These are phyloP conservation scores for Mortierella sp. DNA, from an alignment of 371 early-diverging fungal genomes.

Conservation along the genomic window DNA sequence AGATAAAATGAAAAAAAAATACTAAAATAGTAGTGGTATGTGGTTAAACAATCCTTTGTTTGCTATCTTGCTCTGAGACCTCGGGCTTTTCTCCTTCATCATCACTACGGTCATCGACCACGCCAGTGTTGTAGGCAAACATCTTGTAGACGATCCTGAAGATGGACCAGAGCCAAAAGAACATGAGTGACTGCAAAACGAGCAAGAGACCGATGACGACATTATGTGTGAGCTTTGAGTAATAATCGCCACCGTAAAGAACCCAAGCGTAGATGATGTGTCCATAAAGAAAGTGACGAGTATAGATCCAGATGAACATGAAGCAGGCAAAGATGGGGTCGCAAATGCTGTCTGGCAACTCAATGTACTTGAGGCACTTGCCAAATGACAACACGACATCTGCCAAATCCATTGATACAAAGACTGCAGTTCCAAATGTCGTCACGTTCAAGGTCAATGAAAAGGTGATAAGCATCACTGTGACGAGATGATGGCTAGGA, in stretches of 20 bases:
- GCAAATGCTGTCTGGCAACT: slow-evolving; percentile 57
- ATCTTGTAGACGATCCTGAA: slow-evolving; percentile 73
- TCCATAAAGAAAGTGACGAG: slow-evolving; percentile 71
- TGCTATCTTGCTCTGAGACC: slow-evolving; percentile 19
- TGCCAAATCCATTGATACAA: slow-evolving; percentile 70
- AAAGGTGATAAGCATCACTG: slow-evolving; percentile 60
- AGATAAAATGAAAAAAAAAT: neutral
- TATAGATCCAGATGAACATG: slow-evolving; percentile 67
- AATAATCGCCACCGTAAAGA: slow-evolving; percentile 28
- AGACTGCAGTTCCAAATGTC: slow-evolving; percentile 68
- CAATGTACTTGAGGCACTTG: slow-evolving; percentile 68
- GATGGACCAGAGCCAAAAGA: slow-evolving; percentile 77
- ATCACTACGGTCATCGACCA: slow-evolving; percentile 77
- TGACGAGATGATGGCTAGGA: slow-evolving; percentile 68
- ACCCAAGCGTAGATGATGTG: slow-evolving; percentile 57
- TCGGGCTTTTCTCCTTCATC: slow-evolving; percentile 54
- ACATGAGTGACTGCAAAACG: slow-evolving; percentile 56
- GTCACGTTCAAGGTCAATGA: slow-evolving; percentile 66
- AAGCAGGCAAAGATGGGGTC: slow-evolving; percentile 66
- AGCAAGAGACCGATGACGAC: slow-evolving; percentile 25
- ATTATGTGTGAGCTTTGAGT: slow-evolving; percentile 21
- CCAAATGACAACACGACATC: slow-evolving; percentile 67
- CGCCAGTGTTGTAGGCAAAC: slow-evolving; percentile 66
- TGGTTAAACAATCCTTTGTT: slow-evolving; percentile 2
- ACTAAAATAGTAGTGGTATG: slow-evolving; percentile 4